Base-by-base conservation (phyloP, 2,329 filamentous ascomycete genomes). In the Nemania diffusa region DNA sequence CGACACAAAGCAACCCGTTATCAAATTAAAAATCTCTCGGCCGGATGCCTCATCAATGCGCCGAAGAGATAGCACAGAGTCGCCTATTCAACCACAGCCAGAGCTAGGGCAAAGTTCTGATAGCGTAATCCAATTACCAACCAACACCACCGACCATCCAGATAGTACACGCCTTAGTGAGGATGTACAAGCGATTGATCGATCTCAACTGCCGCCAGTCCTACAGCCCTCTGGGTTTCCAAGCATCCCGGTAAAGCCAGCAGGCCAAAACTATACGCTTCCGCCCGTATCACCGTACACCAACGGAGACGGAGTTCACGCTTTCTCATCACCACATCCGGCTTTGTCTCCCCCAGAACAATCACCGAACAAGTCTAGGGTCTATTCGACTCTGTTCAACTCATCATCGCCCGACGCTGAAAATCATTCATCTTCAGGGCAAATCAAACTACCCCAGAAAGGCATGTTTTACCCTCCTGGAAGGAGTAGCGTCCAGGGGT, bases 1-100 rank as follows among this genome's bases (percentile, higher is more conserved):
- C 44, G 91, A 91, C 75, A 83, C 89, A 53, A 88, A 79, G n/a
- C 77, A 80, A 44, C 81, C 82, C 20, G 78, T 81, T 9, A 86
- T 89, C 74, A 87, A 86, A 73, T 76, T 89, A 65, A 89, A 87
- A 75, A 75, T 87, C 29, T 82, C 78, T 48, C 73, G 74, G 17
- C 71, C 73, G 9, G 73, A 73, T 44, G 37, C 66, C 53, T 72
- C 76, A 26, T 75, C 74, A 17, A 68, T 72, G 8, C 46, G 74
- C 48, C 55, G 67, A 9, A 62, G 71, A 46, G 74, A 75, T 57
- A 73, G 69, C 26, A 69, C 73, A 20, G 69, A 70, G 57, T 72
- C 72, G 17, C 65, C 70, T 42, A n/a, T 61, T 44, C 69, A 69
- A 42, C 66, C 70, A 32, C 68, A 64, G 48, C 20, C 68, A 32